These are phyloP conservation scores for Pichia sp. DNA, from an alignment of 1,139 yeast species.

Conservation along the genomic window DNA sequence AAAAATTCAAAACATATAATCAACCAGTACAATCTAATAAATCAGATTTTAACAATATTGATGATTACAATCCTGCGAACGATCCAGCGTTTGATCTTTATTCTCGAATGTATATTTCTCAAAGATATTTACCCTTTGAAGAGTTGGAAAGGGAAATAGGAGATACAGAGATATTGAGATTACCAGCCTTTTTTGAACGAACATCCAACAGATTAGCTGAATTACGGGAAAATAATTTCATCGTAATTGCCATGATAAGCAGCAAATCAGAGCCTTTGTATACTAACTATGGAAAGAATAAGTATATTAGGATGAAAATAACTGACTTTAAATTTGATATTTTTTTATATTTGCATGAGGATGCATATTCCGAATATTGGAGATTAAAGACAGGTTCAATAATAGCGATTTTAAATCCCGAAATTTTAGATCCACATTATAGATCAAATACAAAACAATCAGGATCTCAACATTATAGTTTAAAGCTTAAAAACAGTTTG, in stretches of 20 bases:
- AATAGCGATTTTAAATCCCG: slow-evolving; percentile 71
- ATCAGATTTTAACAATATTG: not conserved
- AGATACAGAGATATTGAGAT: slow-evolving; percentile 46
- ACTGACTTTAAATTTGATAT: slow-evolving; percentile 68
- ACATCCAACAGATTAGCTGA: slow-evolving; percentile 61
- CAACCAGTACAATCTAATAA: slow-evolving; percentile 7
- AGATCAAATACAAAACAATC: not conserved
- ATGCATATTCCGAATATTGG: slow-evolving; percentile 65
- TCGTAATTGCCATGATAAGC: slow-evolving; percentile 61
- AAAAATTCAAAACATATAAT: slow-evolving; percentile 5
- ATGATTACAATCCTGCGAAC: slow-evolving; percentile 3
- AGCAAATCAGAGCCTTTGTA: slow-evolving; percentile 48
- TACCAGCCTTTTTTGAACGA: slow-evolving; percentile 55
- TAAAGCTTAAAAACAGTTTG: slow-evolving; percentile 49
- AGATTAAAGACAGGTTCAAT: slow-evolving; percentile 70
- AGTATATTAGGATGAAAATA: slow-evolving; percentile 55
- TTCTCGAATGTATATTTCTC: slow-evolving; percentile 32
- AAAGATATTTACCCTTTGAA: slow-evolving; percentile 41
- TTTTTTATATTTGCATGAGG: slow-evolving; percentile 48
- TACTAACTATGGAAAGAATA: slow-evolving; percentile 39
- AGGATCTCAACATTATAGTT: slow-evolving; percentile 43
- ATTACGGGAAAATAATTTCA: slow-evolving; percentile 72
- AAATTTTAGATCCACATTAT: slow-evolving; percentile 28
- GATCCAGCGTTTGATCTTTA: slow-evolving; percentile 21
- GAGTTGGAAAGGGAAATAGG: slow-evolving; percentile 33